Base-by-base conservation (phyloP, 345 rosid species). In the Turnera subulata region DNA sequence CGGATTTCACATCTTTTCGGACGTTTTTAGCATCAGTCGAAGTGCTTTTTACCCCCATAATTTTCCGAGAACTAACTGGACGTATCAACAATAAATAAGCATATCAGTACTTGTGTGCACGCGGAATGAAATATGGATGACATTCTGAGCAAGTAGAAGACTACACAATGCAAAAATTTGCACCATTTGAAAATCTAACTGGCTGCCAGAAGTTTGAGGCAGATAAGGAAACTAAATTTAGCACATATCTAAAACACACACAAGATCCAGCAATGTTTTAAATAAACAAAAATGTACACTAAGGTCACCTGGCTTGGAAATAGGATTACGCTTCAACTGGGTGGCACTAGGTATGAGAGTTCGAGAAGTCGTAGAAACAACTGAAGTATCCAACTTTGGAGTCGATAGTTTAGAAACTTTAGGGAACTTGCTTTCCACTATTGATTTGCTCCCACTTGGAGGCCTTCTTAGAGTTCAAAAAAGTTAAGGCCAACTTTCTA, bases 401-500 rank as follows among this genome's bases (percentile, higher is more conserved):
- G 58, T 74, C 46, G 71, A 70, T 62, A 44, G 47, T 70, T 78
- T 83, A 39, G 82, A 68, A 58, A 72, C 48, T 69, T 71, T 79
- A 52, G 65, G 40, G 67, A 75, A 91, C 73, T 76, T 80, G 54
- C 38, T 51, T 53, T 69, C 69, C 53, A 60, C 66, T 50, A 64
- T 80, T 35, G 74, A 61, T 4, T 69, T 57, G 46, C 65, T 78
- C 33, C 55, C 39, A 66, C 67, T 77, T 59, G 80, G 81, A 58
- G 84, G 81, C 69, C 78, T 80, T 80, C 79, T 86, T 53, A 75
- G 67, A 70, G 94, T 93, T 66, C 65, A 42, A 23, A 63, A 66
- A 70, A 76, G 80, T 89, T 77, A 89, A 89, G 94, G 76, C 16
- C 62, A 79, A 77, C 58, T 59, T 59, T 49, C 9, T 35, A 53